Evolutionary conservation across 1,284 basidiomycete species (phyloP).

Genomic region (Ganoderma lucidum): DNA sequence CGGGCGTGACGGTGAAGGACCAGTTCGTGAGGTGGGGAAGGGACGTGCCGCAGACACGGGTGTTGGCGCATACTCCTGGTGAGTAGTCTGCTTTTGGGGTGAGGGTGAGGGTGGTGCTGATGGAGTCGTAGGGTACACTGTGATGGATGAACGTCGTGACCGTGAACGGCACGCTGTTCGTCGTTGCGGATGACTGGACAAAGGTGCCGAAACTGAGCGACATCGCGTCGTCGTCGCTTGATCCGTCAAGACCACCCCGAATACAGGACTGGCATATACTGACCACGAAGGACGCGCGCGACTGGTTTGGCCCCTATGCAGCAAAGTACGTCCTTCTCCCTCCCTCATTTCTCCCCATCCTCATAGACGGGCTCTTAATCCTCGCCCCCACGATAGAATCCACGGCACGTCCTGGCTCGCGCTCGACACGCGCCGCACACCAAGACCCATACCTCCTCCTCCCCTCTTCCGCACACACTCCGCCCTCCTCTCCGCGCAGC

Average conservation of each 20-base stretch:
- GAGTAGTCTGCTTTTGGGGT: slow-evolving; percentile 19
- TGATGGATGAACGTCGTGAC: slow-evolving; percentile 81
- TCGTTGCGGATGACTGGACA: slow-evolving; percentile 65
- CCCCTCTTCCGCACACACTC: slow-evolving; percentile 82
- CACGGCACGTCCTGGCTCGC: slow-evolving; percentile 41
- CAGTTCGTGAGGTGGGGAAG: slow-evolving; percentile 61
- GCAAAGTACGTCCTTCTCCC: slow-evolving; percentile 39
- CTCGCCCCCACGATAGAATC: slow-evolving; percentile 31
- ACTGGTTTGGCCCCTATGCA: slow-evolving; percentile 40
- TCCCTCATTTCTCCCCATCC: background rate
- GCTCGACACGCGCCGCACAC: slow-evolving; percentile 36
- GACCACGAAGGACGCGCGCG: slow-evolving; percentile 34
- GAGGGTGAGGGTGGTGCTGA: background rate
- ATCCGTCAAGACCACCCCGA: slow-evolving; percentile 53
- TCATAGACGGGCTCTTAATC: slow-evolving; percentile 4
- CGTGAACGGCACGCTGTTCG: slow-evolving; percentile 71
- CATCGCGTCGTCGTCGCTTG: slow-evolving; percentile 55
- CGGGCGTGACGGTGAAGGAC: slow-evolving; percentile 52
- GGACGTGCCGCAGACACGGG: slow-evolving; percentile 56
- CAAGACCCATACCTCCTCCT: slow-evolving; percentile 78
- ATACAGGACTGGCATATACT: slow-evolving; percentile 65
- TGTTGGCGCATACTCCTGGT: slow-evolving; percentile 71
- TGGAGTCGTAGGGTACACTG: slow-evolving; percentile 70
- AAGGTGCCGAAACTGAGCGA: slow-evolving; percentile 57
- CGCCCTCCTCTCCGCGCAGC: slow-evolving; percentile 56